These are phyloP conservation scores for Apiospora malaysiana DNA, from an alignment of 2,329 filamentous ascomycete species.

Conservation along the genomic window DNA sequence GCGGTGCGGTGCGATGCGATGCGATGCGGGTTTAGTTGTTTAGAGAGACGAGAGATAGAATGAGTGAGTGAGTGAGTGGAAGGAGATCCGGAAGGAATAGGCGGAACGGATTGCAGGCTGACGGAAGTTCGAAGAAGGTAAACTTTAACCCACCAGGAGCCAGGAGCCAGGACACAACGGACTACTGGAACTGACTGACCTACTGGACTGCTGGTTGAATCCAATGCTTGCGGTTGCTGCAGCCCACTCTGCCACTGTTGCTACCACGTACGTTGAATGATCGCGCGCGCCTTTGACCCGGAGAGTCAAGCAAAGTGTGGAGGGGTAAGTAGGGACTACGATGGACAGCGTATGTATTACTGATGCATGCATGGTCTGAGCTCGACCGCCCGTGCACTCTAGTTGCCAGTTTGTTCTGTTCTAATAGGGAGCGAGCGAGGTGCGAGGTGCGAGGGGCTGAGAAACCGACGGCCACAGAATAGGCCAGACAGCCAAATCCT, in stretches of 20 bases:
- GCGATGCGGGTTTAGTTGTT: not conserved
- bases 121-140: conserved; percentile 19
- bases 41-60: not conserved
- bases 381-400: not conserved
- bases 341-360: too few relatives aligned
- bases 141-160: not conserved
- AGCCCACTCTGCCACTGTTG: too few relatives aligned
- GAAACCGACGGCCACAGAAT: not conserved
- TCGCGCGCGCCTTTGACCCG: conserved; percentile 16
- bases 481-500: not conserved
- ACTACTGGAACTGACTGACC: too few relatives aligned
- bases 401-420: not conserved
- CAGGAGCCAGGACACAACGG: too few relatives aligned
- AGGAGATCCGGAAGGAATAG: conserved; percentile 13
- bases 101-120: conserved; percentile 13
- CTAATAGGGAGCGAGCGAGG: not conserved
- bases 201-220: not conserved
- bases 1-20: too few relatives aligned
- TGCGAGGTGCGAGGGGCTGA: not conserved
- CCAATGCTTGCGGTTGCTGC: conserved; percentile 2
- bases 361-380: conserved; percentile 3
- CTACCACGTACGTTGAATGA: conserved; percentile 13
- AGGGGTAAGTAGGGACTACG: too few relatives aligned
- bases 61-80: not conserved
- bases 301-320: conserved; percentile 10